Percentiles rank a stretch among this genome's conserved stretches.
These are phyloP conservation scores for Tylopilus balloui DNA, from an alignment of 768 basidiomycete genomes.

Conservation along the genomic window DNA sequence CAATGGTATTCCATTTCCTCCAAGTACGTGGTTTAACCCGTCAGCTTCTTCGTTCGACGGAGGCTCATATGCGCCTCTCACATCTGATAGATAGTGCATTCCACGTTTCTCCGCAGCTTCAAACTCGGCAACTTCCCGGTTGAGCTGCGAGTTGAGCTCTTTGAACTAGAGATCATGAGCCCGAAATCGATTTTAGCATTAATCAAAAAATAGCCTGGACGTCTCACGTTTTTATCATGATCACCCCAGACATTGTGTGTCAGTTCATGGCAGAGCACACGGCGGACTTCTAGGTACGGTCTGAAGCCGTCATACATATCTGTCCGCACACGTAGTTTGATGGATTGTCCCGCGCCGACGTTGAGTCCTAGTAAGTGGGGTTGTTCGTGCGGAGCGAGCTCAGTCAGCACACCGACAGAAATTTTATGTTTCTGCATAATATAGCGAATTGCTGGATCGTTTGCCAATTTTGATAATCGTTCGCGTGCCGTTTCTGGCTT, in stretches of 20 bases:
- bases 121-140: constrained; percentile 66
- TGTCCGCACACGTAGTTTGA: constrained; percentile 67
- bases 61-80: constrained; percentile 44
- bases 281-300: constrained; percentile 56
- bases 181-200: not conserved
- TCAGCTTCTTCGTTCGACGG: constrained; percentile 55
- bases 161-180: constrained; percentile 56
- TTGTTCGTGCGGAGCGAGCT: constrained; percentile 75
- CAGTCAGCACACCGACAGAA: constrained; percentile 64
- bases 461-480: constrained; percentile 53
- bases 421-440: constrained; percentile 70
- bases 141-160: constrained; percentile 67
- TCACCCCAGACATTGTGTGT: constrained; percentile 71
- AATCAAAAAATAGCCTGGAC: not conserved
- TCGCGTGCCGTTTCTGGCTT: constrained; percentile 52
- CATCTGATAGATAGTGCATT: constrained; percentile 46
- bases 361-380: constrained; percentile 69
- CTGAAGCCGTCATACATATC: constrained; percentile 71
- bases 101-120: constrained; percentile 51
- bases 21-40: constrained; percentile 49
- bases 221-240: constrained; percentile 66
- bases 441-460: constrained; percentile 67
- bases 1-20: constrained; percentile 35
- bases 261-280: constrained; percentile 73
- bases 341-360: constrained; percentile 53